Base-by-base conservation (phyloP, 345 rosid genomes). In the Barbarea vulgaris region DNA sequence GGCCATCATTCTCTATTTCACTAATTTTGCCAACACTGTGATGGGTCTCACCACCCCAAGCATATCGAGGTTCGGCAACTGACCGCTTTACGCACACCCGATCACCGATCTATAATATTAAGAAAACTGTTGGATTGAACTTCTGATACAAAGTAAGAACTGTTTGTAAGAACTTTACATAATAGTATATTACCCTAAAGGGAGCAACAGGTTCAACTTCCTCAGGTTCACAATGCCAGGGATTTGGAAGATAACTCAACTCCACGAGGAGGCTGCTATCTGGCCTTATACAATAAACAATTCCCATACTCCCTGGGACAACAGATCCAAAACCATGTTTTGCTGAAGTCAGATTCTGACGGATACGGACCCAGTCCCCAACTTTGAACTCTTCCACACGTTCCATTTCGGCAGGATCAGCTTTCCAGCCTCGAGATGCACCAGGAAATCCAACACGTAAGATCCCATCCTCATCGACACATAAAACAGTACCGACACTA, bases 381-480 rank as follows among this genome's bases (percentile, higher is more conserved):
- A 95, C 97, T 85, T 92, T 95, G 84, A 92, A 95, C 75, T 95
- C 99, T 84, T 95, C 99, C 80, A 95, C 97, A 61, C 99, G 89
- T 80, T 95, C 97, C 97, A 95, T 90, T 81, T 95, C 99, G 3
- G 97, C 94, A 75, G 99, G 99, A 82, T 95, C 99, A 77, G 98
- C 99, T 84, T 95, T 93, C 99, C 99, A 95, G 72, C 99, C 99
- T 74, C 97, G 83, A 68, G 99, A 95, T 77, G 99, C 99, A 85
- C 99, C 99, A 62, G 93, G 97, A 86, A 92, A 95, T 63, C 99
- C 99, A 83, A 95, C 96, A 58, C 99, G 93, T 77, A 95, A 77
- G 78, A 95, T 90, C n/a, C 99, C 99, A 81, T 95, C 99, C 69
- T 95, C 99, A 78, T 92, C 99, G 75, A 95, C 96, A 72, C 97